Evolutionary conservation across 2,329 filamentous ascomycete genomes (phyloP), one percentile per base, ranked within the genome.

Genomic region (Penicillium corylophilum): DNA sequence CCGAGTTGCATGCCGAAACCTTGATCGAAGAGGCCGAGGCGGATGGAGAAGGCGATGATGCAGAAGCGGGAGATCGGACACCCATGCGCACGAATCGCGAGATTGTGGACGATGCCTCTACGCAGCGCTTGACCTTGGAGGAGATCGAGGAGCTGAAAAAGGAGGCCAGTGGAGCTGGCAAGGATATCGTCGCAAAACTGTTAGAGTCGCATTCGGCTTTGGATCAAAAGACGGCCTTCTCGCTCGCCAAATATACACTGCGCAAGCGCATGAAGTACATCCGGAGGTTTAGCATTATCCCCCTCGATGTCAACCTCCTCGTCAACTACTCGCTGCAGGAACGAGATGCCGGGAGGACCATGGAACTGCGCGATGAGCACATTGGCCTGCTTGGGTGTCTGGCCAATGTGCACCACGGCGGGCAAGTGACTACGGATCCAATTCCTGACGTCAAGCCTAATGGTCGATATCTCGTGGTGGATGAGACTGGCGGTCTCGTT

Each of bases 191-290:
- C 57, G 87, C 89, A n/a, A 95, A 92, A 73, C 84, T 99, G 23
- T 82, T 99, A 72, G 81, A 91, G 26, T 94, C 91, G 39, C 94
- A 99, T 71, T 86, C 89, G 16, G 89, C 87, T 1, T 81, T 99
- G 39, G 91, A 95, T 61, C 88, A 97, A 75, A 99, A 99, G 79
- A 97, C 94, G 0, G 81, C 85, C 0, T 99, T 95, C 66, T 95
- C 91, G 2, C 78, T 96, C 51, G 92, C 93, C 39, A 99, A 99
- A 72, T 99, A 99, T 74, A 96, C 94, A 65, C 77, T 97, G 16
- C 80, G 95, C 41, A 99, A 99, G 76, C 88, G 89, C 58, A 92
- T 87, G 69, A 99, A 99, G 73, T 97, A 95, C 69, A 82, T 97
- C 57, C 86, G 88, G 64, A 81, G 91, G 12, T 97, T 99, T 66